Evolutionary conservation across 352 stramenopile genomes (phyloP).

Genomic region (Chrysophaeum taylorii): DNA sequence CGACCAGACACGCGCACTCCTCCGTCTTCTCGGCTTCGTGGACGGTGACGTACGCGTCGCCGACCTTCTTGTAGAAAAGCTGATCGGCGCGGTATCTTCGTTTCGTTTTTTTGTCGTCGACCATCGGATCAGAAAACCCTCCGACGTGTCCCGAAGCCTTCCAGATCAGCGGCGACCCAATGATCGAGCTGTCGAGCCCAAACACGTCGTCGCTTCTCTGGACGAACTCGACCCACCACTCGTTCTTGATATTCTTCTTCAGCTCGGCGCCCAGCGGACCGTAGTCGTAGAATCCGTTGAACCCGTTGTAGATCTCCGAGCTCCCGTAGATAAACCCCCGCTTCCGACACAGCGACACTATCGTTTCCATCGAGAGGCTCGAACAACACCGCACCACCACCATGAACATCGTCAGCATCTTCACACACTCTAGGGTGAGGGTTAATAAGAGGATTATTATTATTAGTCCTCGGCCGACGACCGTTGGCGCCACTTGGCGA

Average conservation of each 20-base stretch:
- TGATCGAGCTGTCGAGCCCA: constrained; percentile 85
- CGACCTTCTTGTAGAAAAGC: constrained; percentile 47
- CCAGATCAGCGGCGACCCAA: constrained; percentile 87
- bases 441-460: too few relatives aligned
- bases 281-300: constrained; percentile 95
- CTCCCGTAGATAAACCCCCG: constrained; percentile 83
- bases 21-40: constrained; percentile 49
- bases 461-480: too few relatives aligned
- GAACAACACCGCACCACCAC: too few relatives aligned
- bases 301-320: constrained; percentile 92
- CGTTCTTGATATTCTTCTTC: constrained; percentile 94
- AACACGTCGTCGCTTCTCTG: constrained; percentile 81
- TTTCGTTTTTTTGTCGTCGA: constrained; percentile 86
- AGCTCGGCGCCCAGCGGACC: constrained; percentile 81
- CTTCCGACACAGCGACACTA: constrained; percentile 58
- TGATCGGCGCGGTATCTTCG: constrained; percentile 67
- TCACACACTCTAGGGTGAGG: too few relatives aligned
- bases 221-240: constrained; percentile 92
- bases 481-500: constrained; percentile 50
- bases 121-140: constrained; percentile 95
- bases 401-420: too few relatives aligned
- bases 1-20: constrained; percentile 49
- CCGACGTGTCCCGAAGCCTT: constrained; percentile 85
- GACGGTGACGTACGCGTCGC: constrained; percentile 52
- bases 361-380: neutral